Base-by-base conservation (phyloP, 2,329 filamentous ascomycete genomes). In the Aspergillus aculeatinus region DNA sequence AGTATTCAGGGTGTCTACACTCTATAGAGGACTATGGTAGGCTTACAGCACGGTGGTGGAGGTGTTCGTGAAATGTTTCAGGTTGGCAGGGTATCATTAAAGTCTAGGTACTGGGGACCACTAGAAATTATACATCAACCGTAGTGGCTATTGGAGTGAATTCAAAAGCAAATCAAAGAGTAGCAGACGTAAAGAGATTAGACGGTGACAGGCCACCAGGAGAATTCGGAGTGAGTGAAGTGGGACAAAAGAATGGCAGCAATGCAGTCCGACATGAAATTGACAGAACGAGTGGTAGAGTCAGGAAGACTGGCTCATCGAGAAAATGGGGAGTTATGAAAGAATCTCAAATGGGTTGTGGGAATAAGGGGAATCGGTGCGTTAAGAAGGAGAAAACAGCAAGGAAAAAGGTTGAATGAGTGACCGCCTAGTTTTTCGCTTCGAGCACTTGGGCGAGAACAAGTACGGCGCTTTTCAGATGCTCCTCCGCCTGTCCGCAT, bases 361-460 rank as follows among this genome's bases (percentile, higher is more conserved):
- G 60, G 33, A 61, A 35, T 59, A 25, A 49, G 50, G n/a, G 25
- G 60, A 47, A 27, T 56, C n/a, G 4, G 29, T 29, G 12, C 42
- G 27, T n/a, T 51, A n/a, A n/a, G 31, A 42, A 47, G 21, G 48
- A 23, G 51, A 31, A 48, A 58, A 44, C 14, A 19, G n/a, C 6
- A 19, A 44, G n/a, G 16, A 5, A 44, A 44, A 44, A n/a, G 6
- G 14, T n/a, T 19, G 5, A 19, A 44, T 16, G 39, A 55, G 59
- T n/a, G 42, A 52, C 21, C 14, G 33, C 44, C 51, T 63, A 67
- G 31, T 66, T 64, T 42, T 73, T 74, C 12, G 65, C 65, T 61
- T 77, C 75, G 19, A 77, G 72, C 10, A 77, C 73, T 59, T 77
- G 72, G 5, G 68, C 70, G n/a, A 77, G 61, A 21, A 76, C 74